phyloP scores from a whole-genome alignment of 345 rosid genomes.

The Dovyalis caffra region DNA sequence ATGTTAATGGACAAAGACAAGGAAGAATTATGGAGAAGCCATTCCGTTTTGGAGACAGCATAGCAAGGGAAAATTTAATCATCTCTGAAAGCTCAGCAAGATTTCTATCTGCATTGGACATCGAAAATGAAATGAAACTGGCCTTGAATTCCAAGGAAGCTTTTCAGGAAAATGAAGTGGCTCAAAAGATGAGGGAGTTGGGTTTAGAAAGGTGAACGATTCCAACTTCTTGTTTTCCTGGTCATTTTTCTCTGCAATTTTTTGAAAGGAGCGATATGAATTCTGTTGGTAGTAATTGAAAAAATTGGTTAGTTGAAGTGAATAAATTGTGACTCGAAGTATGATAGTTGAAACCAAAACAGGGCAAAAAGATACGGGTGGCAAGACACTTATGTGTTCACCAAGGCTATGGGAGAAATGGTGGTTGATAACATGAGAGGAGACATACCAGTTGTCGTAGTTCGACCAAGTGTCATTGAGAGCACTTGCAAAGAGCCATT shows the following conservation, averaged over 20 bases:
- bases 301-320: neutral
- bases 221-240: neutral
- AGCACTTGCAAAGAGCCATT: constrained; percentile 91
- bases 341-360: constrained; percentile 11
- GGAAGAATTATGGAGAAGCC: constrained; percentile 87
- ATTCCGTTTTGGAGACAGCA: constrained; percentile 66
- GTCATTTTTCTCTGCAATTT: neutral
- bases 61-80: constrained; percentile 53
- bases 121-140: constrained; percentile 58
- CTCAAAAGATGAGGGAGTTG: constrained; percentile 72
- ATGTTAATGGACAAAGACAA: constrained; percentile 92
- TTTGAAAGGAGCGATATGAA: neutral
- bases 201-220: constrained; percentile 69
- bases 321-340: constrained; percentile 7
- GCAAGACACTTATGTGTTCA: constrained; percentile 92
- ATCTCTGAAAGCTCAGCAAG: constrained; percentile 31
- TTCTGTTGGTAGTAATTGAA: no score
- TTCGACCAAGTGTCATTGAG: constrained; percentile 85
- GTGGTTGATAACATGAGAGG: constrained; percentile 71
- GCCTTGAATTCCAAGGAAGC: constrained; percentile 43
- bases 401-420: constrained; percentile 99
- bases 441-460: constrained; percentile 71
- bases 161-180: constrained; percentile 34
- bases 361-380: constrained; percentile 87
- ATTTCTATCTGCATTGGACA: constrained; percentile 42